Evolutionary conservation across 2,329 filamentous ascomycete genomes (phyloP).

Genomic region (Cadophora gregata): DNA sequence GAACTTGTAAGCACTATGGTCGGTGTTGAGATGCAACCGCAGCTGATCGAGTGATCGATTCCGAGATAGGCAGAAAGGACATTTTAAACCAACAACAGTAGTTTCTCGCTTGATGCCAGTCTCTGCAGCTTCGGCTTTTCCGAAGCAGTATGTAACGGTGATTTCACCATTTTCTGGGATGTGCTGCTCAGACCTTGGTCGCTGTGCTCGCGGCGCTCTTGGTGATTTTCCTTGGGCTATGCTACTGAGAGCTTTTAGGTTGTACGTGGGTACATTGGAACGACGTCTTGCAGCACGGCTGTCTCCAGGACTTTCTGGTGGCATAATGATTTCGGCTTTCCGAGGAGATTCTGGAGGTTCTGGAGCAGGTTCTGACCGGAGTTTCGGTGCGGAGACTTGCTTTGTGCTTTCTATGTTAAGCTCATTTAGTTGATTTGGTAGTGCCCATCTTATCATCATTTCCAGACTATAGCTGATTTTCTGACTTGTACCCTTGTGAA

Average conservation of each 20-base stretch:
- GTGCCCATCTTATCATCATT: conserved; percentile 34
- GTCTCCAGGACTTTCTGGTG: conserved; percentile 30
- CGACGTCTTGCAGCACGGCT: conserved; percentile 36
- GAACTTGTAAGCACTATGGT: conserved; percentile 39
- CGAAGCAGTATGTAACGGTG: conserved; percentile 38
- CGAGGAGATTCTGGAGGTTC: conserved; percentile 19
- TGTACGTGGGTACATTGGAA: conserved; percentile 52
- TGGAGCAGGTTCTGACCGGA: not conserved
- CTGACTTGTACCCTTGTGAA: conserved; percentile 19
- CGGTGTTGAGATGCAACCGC: conserved; percentile 37
- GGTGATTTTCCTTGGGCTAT: conserved; percentile 59
- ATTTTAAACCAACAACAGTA: conserved; percentile 34
- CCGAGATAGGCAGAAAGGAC: conserved; percentile 37
- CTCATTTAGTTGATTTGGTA: conserved; percentile 29
- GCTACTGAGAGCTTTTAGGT: conserved; percentile 64
- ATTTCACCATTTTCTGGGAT: conserved; percentile 35
- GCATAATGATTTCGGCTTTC: conserved; percentile 18
- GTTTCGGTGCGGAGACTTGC: not conserved
- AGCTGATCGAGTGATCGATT: conserved; percentile 33
- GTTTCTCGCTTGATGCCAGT: conserved; percentile 33
- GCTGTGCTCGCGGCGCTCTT: conserved; percentile 48
- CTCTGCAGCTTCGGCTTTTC: conserved; percentile 34
- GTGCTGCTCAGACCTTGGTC: conserved; percentile 30
- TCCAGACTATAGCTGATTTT: conserved; percentile 28
- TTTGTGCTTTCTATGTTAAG: conserved; percentile 13